phyloP scores from a whole-genome alignment of 2,329 filamentous ascomycete species.

The Trichoderma arundinaceum region DNA sequence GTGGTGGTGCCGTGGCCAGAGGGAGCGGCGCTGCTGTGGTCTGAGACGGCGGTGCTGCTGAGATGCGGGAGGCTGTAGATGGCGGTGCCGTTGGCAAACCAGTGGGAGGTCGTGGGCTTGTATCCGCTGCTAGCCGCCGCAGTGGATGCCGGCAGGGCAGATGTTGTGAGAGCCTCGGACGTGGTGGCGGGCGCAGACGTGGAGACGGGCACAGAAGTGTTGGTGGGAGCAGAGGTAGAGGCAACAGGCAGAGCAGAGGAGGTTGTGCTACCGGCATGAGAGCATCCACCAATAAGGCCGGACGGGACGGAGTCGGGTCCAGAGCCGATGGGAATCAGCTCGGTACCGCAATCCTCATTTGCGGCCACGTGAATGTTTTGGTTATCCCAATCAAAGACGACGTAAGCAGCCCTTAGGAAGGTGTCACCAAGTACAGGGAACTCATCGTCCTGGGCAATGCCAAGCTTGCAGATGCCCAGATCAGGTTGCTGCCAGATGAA shows the following conservation, averaged over 20 bases:
- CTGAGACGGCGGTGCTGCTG: background rate
- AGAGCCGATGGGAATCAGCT: slow-evolving; percentile 47
- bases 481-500: slow-evolving; percentile 51
- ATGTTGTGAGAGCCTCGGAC: background rate
- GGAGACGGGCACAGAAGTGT: slow-evolving; percentile 9
- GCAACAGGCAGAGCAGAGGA: slow-evolving; percentile 31
- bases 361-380: slow-evolving; percentile 47
- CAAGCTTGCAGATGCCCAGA: slow-evolving; percentile 49
- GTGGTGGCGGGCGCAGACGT: background rate
- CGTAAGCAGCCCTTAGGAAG: slow-evolving; percentile 53
- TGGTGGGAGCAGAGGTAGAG: slow-evolving; percentile 33
- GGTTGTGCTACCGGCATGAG: slow-evolving; percentile 29
- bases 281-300: slow-evolving; percentile 41
- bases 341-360: slow-evolving; percentile 48
- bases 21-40: background rate
- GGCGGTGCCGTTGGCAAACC: slow-evolving; percentile 18
- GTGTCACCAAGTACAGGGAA: slow-evolving; percentile 52
- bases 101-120: slow-evolving; percentile 9
- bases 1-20: slow-evolving; percentile 28
- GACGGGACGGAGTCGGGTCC: slow-evolving; percentile 48
- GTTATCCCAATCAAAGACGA: slow-evolving; percentile 52
- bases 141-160: background rate
- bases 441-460: slow-evolving; percentile 51
- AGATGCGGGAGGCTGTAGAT: slow-evolving; percentile 8
- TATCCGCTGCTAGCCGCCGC: slow-evolving; percentile 4